phyloP scores from a whole-genome alignment of 495 filamentous ascomycete genomes.

The Jackrogersella minutella region DNA sequence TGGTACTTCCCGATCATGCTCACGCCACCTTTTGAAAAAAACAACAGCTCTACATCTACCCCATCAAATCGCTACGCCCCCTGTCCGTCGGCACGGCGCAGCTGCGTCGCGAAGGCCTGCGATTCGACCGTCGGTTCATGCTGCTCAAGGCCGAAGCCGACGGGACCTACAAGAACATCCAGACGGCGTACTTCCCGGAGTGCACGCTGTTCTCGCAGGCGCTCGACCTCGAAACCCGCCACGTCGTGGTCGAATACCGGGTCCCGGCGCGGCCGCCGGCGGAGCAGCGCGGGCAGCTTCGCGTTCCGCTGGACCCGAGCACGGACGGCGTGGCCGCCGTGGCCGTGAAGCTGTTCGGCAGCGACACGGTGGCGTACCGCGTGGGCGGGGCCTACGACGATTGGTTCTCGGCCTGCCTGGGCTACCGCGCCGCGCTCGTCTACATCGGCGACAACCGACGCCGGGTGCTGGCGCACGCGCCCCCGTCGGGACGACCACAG shows the following conservation, averaged over 20 bases:
- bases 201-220: conserved; percentile 74
- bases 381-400: conserved; percentile 71
- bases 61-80: conserved; percentile 83
- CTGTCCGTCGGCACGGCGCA: conserved; percentile 63
- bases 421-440: conserved; percentile 69
- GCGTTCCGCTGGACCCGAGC: conserved; percentile 69
- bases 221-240: conserved; percentile 51
- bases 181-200: conserved; percentile 66
- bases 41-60: conserved; percentile 91
- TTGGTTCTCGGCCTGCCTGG: conserved; percentile 80
- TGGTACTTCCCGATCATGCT: too few relatives aligned
- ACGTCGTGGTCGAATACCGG: conserved; percentile 65
- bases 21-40: too few relatives aligned
- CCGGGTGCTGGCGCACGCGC: conserved; percentile 65
- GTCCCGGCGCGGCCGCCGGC: conserved; percentile 44
- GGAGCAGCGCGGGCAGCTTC: conserved; percentile 45
- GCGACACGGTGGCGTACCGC: conserved; percentile 68
- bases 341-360: conserved; percentile 68
- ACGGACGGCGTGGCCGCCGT: conserved; percentile 57
- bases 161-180: conserved; percentile 67
- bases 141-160: conserved; percentile 64
- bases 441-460: conserved; percentile 73
- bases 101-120: conserved; percentile 72
- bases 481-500: conserved; percentile 25
- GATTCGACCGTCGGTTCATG: conserved; percentile 82